Evolutionary conservation across 1,284 basidiomycete genomes (phyloP), one percentile per base, ranked within the genome.

Genomic region (Phellinidium pouzarii): DNA sequence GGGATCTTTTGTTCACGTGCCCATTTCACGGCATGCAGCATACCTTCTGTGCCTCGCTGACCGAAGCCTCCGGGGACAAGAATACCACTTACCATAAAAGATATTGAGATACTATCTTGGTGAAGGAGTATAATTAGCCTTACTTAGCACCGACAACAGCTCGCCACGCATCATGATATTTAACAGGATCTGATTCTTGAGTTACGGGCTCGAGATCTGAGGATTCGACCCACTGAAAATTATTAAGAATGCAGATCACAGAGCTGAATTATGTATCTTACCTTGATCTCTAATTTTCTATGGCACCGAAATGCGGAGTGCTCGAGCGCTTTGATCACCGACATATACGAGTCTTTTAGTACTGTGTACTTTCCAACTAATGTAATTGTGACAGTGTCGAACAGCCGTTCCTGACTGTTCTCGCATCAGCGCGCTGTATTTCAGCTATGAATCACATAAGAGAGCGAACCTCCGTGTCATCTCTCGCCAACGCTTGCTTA

Each of bases 341-440:
- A 94, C 91, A 98, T 98, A 71, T 99, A 99, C 34, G 94, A 97
- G 69, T 99, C 95, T 68, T 95, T 91, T 48, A 99, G 75, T 56
- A 94, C 87, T 4, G 94, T 98, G 73, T 99, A 99, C 71, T 99
- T 99, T 48, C 95, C 95, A 19, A 99, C 93, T 36, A 99, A 74
- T 19, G 91, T 93, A 57, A 99, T 92, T 44, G 83, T 83, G 37
- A 97, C 93, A 22, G 80, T 79, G 62, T 98, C 94, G 67, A 89
- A 94, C n/a, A 92, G 73, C 34, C 94, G 84, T 66, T 97, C 95
- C 67, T 94, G 88, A 17, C 91, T 92, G 53, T 4, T 45, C 43
- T 51, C 48, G 19, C 42, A 38, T 44, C 26, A 52, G 45, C 44
- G 25, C 12, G 34, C 38, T 48, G 12, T 34, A 50, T 2, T 50